A percentile compares a stretch with the other conserved stretches of the same genome.
These are phyloP conservation scores for Hygrocybe coccinea DNA, from an alignment of 768 basidiomycete species.

Conservation along the genomic window DNA sequence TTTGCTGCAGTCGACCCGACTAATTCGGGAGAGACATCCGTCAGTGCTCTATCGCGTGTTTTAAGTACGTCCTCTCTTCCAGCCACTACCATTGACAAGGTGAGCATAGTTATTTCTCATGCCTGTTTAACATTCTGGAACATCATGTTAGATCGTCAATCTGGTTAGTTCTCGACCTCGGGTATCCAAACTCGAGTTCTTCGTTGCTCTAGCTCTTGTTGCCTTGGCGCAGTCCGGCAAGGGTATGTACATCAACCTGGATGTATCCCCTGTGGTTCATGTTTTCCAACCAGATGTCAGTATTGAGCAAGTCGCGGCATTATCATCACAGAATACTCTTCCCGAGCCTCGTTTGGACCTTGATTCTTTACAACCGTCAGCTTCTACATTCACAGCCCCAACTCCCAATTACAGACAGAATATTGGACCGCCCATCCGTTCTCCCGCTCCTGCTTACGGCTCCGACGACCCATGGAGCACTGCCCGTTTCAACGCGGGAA, in stretches of 20 bases:
- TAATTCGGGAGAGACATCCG: conserved; percentile 71
- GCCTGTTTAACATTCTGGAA: conserved; percentile 2
- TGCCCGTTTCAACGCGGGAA: conserved; percentile 29
- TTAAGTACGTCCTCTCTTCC: conserved; percentile 73
- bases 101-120: conserved; percentile 27
- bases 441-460: conserved; percentile 49
- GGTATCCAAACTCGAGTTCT: conserved; percentile 87
- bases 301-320: conserved; percentile 72
- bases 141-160: conserved; percentile 70
- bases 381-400: conserved; percentile 45
- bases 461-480: conserved; percentile 67
- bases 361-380: conserved; percentile 47
- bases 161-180: conserved; percentile 75
- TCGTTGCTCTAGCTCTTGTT: conserved; percentile 82
- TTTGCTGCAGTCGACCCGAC: conserved; percentile 69
- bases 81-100: conserved; percentile 78
- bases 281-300: conserved; percentile 53
- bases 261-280: neutral
- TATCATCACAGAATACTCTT: conserved; percentile 72
- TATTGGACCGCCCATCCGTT: conserved; percentile 34
- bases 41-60: conserved; percentile 77
- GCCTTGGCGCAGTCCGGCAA: conserved; percentile 79
- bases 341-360: conserved; percentile 72
- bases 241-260: conserved; percentile 40
- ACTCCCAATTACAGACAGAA: conserved; percentile 42